Evolutionary conservation across 441 rosid genomes (phyloP).

Genomic region (Corymbia citriodora): DNA sequence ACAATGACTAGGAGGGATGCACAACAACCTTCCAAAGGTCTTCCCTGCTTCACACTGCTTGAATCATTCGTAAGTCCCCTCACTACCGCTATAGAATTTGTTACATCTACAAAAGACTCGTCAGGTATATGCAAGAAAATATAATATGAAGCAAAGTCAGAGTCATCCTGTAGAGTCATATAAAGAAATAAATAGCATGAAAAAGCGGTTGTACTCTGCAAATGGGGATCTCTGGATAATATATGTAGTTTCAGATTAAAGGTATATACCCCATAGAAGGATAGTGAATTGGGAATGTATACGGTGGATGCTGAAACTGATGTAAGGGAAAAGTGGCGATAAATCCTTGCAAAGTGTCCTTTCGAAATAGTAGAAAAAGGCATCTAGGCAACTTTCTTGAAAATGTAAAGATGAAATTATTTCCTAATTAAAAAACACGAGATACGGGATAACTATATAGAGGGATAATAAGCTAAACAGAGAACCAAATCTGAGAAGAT

Average conservation of each 20-base stretch:
- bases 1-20: slow-evolving; percentile 48
- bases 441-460: no score
- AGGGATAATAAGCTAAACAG: no score
- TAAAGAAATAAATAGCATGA: not conserved
- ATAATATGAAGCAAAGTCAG: not conserved
- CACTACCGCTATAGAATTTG: slow-evolving; percentile 56
- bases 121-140: not conserved
- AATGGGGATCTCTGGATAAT: no score
- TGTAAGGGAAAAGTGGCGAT: not conserved
- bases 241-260: no score
- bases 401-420: no score
- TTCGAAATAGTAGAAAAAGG: not conserved
- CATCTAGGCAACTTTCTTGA: not conserved
- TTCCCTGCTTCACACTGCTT: slow-evolving; percentile 29
- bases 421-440: no score
- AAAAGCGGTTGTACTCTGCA: no score
- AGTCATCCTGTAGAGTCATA: not conserved
- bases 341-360: not conserved
- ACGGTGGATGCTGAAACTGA: not conserved
- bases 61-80: slow-evolving; percentile 46
- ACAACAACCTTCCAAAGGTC: slow-evolving; percentile 66
- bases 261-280: not conserved
- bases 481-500: no score
- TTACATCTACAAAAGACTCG: slow-evolving; percentile 34
- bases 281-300: no score